Percentiles rank a stretch among this genome's conserved stretches.
Evolutionary conservation across 257 asterid species (phyloP).

Genomic region (Salvia splendens): DNA sequence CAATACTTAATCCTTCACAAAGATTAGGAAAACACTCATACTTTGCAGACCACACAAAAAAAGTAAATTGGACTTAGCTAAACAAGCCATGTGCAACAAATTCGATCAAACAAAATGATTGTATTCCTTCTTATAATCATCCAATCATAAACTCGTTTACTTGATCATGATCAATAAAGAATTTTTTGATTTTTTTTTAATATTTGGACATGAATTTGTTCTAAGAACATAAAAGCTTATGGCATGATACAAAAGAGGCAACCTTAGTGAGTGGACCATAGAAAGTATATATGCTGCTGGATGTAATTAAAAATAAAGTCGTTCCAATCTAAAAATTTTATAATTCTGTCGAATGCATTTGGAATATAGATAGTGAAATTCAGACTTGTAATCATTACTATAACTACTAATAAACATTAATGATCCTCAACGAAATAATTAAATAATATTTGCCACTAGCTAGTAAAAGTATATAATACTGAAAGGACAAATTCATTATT

Average conservation of each 20-base stretch:
- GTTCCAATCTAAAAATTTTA: neutral
- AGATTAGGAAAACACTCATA: neutral
- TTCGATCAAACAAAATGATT: neutral
- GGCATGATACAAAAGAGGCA: neutral
- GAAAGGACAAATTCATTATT: conserved; percentile 24
- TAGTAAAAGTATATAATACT: neutral
- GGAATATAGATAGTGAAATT: conserved; percentile 19
- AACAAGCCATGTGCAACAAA: neutral
- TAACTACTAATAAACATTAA: conserved; percentile 21
- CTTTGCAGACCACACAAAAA: neutral
- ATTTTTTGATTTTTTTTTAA: too few species aligned
- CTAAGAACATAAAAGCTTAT: conserved; percentile 2
- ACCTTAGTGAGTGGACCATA: conserved; percentile 16
- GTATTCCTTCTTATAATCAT: too few species aligned
- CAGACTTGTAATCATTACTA: conserved; percentile 13
- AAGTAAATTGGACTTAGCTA: neutral
- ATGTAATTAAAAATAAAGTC: conserved; percentile 13
- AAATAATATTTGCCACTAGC: neutral
- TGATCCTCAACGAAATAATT: conserved; percentile 22
- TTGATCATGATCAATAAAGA: too few species aligned
- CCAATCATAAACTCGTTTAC: neutral
- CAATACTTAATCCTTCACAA: neutral
- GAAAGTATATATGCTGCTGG: conserved; percentile 8
- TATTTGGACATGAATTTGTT: neutral
- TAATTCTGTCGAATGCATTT: conserved; percentile 19